Evolutionary conservation across 495 filamentous ascomycete species (phyloP), one percentile per base, ranked within the genome.

Genomic region (Lasiosphaeris hirsuta): DNA sequence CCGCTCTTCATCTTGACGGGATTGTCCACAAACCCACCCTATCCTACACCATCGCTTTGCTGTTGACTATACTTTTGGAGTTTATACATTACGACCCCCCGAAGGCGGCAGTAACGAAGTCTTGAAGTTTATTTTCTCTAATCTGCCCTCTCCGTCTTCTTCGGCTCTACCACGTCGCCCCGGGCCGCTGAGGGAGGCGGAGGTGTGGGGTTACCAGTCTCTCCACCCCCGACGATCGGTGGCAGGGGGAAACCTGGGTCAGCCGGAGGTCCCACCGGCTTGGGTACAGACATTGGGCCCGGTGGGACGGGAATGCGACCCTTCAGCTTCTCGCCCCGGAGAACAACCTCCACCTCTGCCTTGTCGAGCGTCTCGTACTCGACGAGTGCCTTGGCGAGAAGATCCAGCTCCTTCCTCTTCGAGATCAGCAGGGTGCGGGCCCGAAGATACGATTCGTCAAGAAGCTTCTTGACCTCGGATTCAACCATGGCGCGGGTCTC

Each of bases 321-420:
- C n/a, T 74, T 67, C 14, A 97, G 75, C 68, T 89, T 89, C 72
- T 96, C 90, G 14, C 94, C 94, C 54, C 79, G 79, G 23, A 97
- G 79, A 2, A 96, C 88, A 75, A 87, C 90, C 69, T 88, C 88
- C 63, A 97, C 93, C 66, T 98, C 95, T 19, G 88, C 86, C 67
- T 86, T 87, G 60, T 84, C 88, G 18, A 97, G 75, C 2, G 90
- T 95, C 73, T 97, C 95, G 72, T 97, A 97, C 75, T 97, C 87
- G 23, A 98, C 84, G 10, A 98, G 75, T 3, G 92, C 94, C 64
- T 91, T 85, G 33, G 92, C 92, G 5, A 98, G 74, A 15, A 87
- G 71, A 59, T 97, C 93, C 9, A 98, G 80, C 66, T 96, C 93
- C 51, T 89, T 84, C 17, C 90, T 80, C 65, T 86, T 88, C 37